Percentiles rank a stretch among this genome's conserved stretches.
phyloP scores from a whole-genome alignment of 2,329 filamentous ascomycete genomes.

The Emmonsiellopsis sp. region DNA sequence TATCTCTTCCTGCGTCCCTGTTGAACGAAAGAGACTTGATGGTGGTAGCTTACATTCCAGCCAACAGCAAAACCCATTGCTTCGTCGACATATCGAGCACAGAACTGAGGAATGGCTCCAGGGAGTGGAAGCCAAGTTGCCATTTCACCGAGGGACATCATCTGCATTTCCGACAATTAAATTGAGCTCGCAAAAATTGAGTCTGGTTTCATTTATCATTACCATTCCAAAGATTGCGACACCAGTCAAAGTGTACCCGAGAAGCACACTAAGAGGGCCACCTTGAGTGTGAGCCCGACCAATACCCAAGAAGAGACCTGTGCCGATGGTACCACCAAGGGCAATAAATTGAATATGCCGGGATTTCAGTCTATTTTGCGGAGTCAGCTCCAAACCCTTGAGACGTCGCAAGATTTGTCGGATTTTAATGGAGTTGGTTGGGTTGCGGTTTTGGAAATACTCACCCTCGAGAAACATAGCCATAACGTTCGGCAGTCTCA shows the following conservation, averaged over 20 bases:
- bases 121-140: conserved; percentile 41
- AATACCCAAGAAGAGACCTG: conserved; percentile 47
- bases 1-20: background rate
- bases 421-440: too few relatives aligned
- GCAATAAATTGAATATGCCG: conserved; percentile 53
- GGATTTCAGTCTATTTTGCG: conserved; percentile 33
- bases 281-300: conserved; percentile 44
- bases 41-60: conserved; percentile 49
- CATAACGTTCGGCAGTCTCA: conserved; percentile 42
- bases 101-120: conserved; percentile 41
- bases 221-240: conserved; percentile 37
- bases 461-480: conserved; percentile 43
- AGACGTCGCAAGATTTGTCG: background rate
- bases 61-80: conserved; percentile 41
- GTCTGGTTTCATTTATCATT: background rate
- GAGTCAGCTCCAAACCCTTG: background rate
- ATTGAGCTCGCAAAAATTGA: background rate
- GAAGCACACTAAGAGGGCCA: conserved; percentile 23
- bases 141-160: conserved; percentile 41
- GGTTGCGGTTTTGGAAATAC: conserved; percentile 18
- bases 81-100: conserved; percentile 34
- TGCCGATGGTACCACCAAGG: conserved; percentile 50
- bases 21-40: conserved; percentile 44
- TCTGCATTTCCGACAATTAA: conserved; percentile 7
- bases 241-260: conserved; percentile 45